Percentiles rank a stretch among this genome's conserved stretches.
Conservation (phyloP, 768 basidiomycete genomes). For the Fibroporia radiculosa region DNA sequence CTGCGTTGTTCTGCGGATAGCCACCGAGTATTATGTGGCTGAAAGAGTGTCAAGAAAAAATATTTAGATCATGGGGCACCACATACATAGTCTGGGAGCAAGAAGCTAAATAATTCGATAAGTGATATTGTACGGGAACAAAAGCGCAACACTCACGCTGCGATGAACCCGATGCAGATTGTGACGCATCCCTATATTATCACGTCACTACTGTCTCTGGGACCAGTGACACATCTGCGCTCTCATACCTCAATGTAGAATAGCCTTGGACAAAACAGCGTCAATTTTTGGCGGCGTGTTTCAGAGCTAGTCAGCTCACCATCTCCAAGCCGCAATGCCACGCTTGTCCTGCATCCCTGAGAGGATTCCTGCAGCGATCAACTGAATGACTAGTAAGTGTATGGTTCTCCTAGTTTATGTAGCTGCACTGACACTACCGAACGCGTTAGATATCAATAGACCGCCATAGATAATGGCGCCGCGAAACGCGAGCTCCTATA, state of each 20-base stretch:
- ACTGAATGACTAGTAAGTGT: conserved; percentile 23
- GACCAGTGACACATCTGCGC: not conserved
- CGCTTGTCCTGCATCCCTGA: conserved; percentile 57
- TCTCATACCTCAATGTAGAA: conserved; percentile 58
- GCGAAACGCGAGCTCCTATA: conserved; percentile 55
- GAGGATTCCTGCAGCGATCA: conserved; percentile 70
- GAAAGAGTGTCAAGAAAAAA: not conserved
- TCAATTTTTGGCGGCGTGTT: not conserved
- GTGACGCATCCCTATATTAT: conserved; percentile 50
- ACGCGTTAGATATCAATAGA: conserved; percentile 56
- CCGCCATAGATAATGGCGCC: conserved; percentile 55
- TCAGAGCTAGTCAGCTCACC: conserved; percentile 31
- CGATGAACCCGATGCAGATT: conserved; percentile 45
- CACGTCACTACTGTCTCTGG: not conserved
- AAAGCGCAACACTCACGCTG: conserved; percentile 33
- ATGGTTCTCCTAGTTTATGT: not conserved
- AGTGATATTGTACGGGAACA: not conserved
- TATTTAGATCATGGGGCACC: too few relatives aligned
- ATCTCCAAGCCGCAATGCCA: conserved; percentile 67
- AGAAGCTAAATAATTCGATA: conserved; percentile 31
- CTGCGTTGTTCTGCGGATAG: conserved; percentile 39
- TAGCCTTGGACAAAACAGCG: conserved; percentile 33
- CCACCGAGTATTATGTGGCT: conserved; percentile 62
- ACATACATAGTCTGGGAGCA: conserved; percentile 49
- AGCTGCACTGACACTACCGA: conserved; percentile 45